These are phyloP conservation scores for Fusarium chuoi DNA, from an alignment of 2,329 filamentous ascomycete species.

Conservation along the genomic window DNA sequence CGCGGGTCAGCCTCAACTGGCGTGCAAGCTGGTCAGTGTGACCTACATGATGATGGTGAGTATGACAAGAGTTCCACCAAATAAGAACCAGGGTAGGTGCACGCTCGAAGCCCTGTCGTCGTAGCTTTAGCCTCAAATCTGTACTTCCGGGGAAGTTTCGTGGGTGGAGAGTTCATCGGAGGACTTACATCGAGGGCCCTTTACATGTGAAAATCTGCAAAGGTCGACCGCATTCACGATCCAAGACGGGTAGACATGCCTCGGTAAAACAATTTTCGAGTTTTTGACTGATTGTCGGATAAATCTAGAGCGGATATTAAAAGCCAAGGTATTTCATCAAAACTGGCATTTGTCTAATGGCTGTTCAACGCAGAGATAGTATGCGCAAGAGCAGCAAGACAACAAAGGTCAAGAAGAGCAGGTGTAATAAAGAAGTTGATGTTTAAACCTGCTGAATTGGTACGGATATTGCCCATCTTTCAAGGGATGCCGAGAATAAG, in stretches of 20 bases:
- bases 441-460: background rate
- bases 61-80: slow-evolving; percentile 11
- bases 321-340: background rate
- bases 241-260: background rate
- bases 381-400: too few relatives aligned
- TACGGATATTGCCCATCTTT: background rate
- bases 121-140: background rate
- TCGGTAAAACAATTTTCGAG: background rate
- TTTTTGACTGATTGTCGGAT: background rate
- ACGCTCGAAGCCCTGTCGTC: background rate
- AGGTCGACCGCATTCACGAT: background rate
- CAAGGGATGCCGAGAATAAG: background rate
- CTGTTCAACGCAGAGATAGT: too few relatives aligned
- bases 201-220: background rate
- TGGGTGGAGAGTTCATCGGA: background rate
- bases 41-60: background rate
- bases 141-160: too few relatives aligned
- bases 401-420: too few relatives aligned
- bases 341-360: background rate
- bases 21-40: background rate
- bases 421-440: too few relatives aligned
- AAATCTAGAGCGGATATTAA: background rate
- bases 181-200: background rate
- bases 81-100: slow-evolving; percentile 15
- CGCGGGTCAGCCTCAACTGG: accelerated